Conservation (phyloP, 2,329 filamentous ascomycete species). For the Botrytis cinerea region DNA sequence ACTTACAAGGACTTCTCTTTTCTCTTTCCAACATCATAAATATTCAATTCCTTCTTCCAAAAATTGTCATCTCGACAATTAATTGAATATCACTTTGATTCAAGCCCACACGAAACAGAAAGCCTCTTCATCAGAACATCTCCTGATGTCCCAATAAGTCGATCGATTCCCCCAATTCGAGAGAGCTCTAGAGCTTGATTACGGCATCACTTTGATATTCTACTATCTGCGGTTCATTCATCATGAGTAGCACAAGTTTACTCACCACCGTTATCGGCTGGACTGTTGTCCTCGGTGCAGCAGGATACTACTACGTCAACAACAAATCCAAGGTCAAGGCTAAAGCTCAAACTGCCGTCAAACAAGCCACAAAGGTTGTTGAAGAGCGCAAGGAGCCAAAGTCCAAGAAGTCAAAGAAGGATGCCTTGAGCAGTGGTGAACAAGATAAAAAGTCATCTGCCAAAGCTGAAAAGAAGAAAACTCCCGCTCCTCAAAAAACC, state of each 20-base stretch:
- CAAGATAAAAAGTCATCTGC: slow-evolving; percentile 30
- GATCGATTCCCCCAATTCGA: slow-evolving; percentile 13
- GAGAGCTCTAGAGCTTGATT: slow-evolving; percentile 19
- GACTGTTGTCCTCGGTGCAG: slow-evolving; percentile 41
- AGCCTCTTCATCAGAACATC: neutral
- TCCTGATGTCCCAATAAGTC: slow-evolving; percentile 21
- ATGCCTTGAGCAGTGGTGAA: slow-evolving; percentile 34
- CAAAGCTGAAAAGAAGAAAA: slow-evolving; percentile 36
- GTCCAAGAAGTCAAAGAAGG: slow-evolving; percentile 36
- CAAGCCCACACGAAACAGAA: neutral
- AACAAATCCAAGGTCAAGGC: slow-evolving; percentile 31
- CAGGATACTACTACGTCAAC: slow-evolving; percentile 38
- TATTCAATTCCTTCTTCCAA: neutral
- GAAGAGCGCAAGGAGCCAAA: slow-evolving; percentile 37
- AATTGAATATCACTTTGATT: neutral
- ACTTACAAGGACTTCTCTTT: neutral
- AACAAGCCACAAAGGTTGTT: slow-evolving; percentile 30
- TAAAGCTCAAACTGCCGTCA: slow-evolving; percentile 28
- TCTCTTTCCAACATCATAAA: neutral
- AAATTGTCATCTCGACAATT: neutral
- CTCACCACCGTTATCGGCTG: slow-evolving; percentile 44
- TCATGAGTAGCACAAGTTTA: slow-evolving; percentile 31
- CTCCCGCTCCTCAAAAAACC: slow-evolving; percentile 12
- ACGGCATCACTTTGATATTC: neutral
- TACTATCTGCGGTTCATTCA: slow-evolving; percentile 14